A percentile compares a stretch with the other conserved stretches of the same genome.
Evolutionary conservation across 176 grass and related monocot genomes (phyloP).

Genomic region (Oryza coarctata): DNA sequence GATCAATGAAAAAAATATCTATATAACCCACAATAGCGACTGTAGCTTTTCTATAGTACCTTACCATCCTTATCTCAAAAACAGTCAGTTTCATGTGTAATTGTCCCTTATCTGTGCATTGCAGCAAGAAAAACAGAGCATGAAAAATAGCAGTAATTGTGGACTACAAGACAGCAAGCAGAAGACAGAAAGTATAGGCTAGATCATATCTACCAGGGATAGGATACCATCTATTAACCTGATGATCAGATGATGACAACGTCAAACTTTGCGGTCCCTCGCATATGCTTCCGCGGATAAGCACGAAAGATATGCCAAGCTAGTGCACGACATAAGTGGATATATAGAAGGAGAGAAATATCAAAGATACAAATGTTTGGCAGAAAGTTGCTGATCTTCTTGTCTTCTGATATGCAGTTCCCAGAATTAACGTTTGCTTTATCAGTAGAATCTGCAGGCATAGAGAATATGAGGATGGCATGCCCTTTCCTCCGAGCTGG

Average conservation of each 20-base stretch:
- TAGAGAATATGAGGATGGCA: neutral
- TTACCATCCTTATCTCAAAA: neutral
- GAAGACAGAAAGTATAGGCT: neutral
- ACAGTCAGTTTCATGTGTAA: neutral
- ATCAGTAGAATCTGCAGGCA: neutral
- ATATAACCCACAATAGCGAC: neutral
- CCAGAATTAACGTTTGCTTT: neutral
- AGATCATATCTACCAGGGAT: neutral
- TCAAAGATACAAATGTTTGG: neutral
- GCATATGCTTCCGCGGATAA: slow-evolving; percentile 13
- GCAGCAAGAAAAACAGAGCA: neutral
- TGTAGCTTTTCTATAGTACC: neutral
- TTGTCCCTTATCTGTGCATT: neutral
- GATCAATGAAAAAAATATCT: neutral
- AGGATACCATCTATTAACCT: neutral
- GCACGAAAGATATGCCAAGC: neutral
- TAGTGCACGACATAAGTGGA: neutral
- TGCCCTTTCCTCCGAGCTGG: slow-evolving; percentile 23
- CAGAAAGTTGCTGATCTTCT: slow-evolving; percentile 1
- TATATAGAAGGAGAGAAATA: neutral
- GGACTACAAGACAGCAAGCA: neutral
- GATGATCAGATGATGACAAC: neutral
- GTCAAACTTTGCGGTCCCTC: slow-evolving; percentile 24
- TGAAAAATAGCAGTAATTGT: neutral
- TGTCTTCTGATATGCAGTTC: slow-evolving; percentile 17